Base-by-base conservation (phyloP, 306 rosid genomes). In the Lithocarpus polystachyus region DNA sequence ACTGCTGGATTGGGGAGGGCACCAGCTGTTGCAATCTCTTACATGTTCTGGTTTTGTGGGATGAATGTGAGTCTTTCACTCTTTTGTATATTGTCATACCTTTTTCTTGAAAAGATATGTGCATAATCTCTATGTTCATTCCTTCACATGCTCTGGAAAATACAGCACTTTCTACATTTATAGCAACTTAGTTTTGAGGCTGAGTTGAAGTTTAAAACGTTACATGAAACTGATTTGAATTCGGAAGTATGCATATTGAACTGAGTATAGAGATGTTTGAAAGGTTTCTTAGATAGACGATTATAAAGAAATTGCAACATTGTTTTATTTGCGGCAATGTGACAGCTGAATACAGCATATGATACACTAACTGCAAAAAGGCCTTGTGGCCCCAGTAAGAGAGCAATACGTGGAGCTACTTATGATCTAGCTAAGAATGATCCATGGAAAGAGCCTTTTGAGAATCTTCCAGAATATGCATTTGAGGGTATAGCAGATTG, bases 1-100 rank as follows among this genome's bases (percentile, higher is more conserved):
- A 89, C 94, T 0, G 98, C 99, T 61, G 99, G 99, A 84, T 88
- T 92, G 37, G 99, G 98, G 79, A 90, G 99, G 82, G 99, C 99
- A 56, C 96, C 99, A 0, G 99, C 92, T 2, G 97, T 92, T 72
- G 94, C 98, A 64, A 89, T 91, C 67, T 81, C 99, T 48, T 95
- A 92, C 85, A 80, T 92, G 90, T 92, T 88, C 88, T 95, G 99
- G 99, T 95, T 90, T 81, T 82, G 86, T 68, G 86, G 74, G 80
- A 95, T 91, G 92, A 92, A 86, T 75, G 99, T 84, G 82, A 89
- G 90, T 86, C 79, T 77, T 78, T 53, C 78, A 65, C 59, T 51
- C 19, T 68, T 56, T 67, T 35, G 77, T 81, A 71, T 80, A 45
- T 20, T 74, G 64, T n/a, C 67, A 5, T 29, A 22, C 55, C 23